Evolutionary conservation across 257 asterid species (phyloP).

Genomic region (Rehmannia glutinosa): DNA sequence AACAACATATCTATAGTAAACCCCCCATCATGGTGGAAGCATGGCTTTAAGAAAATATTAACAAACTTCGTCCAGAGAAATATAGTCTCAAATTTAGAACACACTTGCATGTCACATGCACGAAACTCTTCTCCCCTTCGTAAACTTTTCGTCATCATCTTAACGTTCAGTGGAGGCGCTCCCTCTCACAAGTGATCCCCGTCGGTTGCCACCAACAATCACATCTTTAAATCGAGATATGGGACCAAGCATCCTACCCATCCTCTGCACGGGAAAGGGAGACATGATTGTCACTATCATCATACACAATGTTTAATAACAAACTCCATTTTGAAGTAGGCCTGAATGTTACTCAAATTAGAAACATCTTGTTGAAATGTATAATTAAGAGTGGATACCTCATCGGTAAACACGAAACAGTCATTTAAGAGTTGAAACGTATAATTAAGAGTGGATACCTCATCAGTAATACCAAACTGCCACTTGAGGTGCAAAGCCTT

Average conservation of each 20-base stretch:
- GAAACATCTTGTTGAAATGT: too few species aligned
- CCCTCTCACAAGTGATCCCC: slow-evolving; percentile 46
- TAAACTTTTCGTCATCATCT: slow-evolving; percentile 34
- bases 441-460: slow-evolving; percentile 32
- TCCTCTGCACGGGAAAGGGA: slow-evolving; percentile 34
- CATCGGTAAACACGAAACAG: slow-evolving; percentile 14
- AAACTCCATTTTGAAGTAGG: neutral
- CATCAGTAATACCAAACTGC: slow-evolving; percentile 37
- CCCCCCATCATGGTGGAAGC: neutral
- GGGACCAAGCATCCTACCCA: slow-evolving; percentile 48
- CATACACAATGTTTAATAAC: neutral
- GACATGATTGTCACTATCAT: neutral
- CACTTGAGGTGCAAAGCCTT: slow-evolving; percentile 54
- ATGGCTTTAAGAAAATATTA: slow-evolving; percentile 14
- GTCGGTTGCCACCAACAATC: slow-evolving; percentile 49
- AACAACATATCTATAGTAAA: neutral
- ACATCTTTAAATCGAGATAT: slow-evolving; percentile 53
- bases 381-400: slow-evolving; percentile 32
- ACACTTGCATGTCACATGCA: slow-evolving; percentile 4
- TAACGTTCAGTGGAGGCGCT: slow-evolving; percentile 35
- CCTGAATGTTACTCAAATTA: neutral
- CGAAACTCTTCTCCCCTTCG: slow-evolving; percentile 2
- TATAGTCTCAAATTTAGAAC: neutral
- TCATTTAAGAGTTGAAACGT: neutral
- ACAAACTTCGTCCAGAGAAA: slow-evolving; percentile 7